phyloP scores from a whole-genome alignment of 352 stramenopile species.

The Thalassiosira allenii region DNA sequence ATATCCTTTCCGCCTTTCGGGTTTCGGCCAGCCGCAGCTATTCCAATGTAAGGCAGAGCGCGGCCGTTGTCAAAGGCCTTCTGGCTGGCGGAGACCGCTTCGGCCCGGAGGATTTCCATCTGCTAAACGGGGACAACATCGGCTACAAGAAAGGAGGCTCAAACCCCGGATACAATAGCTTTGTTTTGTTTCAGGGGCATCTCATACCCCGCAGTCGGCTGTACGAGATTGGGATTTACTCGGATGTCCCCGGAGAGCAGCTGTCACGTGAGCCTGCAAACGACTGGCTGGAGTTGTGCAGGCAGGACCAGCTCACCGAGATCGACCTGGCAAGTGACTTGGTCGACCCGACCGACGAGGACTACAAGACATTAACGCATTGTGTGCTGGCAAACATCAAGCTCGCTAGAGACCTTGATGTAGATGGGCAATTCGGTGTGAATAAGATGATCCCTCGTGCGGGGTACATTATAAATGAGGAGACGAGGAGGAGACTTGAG shows the following conservation, averaged over 20 bases:
- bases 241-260: not conserved
- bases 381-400: too few relatives aligned
- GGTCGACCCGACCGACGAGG: not conserved
- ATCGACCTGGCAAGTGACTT: not conserved
- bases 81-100: not conserved
- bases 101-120: not conserved
- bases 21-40: not conserved
- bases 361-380: too few relatives aligned
- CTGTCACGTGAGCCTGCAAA: not conserved
- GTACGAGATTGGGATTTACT: constrained; percentile 4
- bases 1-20: constrained; percentile 19
- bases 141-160: constrained; percentile 1
- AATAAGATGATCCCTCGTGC: too few relatives aligned
- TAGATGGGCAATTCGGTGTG: too few relatives aligned
- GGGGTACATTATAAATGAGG: too few relatives aligned
- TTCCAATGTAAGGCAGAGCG: not conserved
- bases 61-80: not conserved
- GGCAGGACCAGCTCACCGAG: not conserved
- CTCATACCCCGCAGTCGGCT: not conserved
- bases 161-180: not conserved
- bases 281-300: not conserved
- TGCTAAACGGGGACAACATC: constrained; percentile 27
- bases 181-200: constrained; percentile 14
- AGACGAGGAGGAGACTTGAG: too few relatives aligned
- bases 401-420: too few relatives aligned